Evolutionary conservation across 1,284 basidiomycete species (phyloP).

Genomic region (Ustilago hordei): DNA sequence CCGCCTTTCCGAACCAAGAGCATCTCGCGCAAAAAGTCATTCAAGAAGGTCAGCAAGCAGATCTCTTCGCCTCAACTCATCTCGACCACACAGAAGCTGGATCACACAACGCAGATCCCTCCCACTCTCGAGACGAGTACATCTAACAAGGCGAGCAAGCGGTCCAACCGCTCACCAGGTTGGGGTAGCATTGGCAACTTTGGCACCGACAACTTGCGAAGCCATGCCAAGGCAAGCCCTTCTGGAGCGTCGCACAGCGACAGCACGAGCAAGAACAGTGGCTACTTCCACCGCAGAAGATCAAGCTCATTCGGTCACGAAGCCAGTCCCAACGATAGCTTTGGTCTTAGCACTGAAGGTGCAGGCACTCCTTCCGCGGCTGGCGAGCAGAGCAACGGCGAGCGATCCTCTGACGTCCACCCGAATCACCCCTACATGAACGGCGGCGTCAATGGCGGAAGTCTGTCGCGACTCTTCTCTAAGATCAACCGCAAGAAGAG

Average conservation of each 20-base stretch:
- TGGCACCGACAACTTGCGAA: conserved; percentile 15
- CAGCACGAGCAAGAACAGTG: conserved; percentile 26
- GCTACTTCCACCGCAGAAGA: conserved; percentile 40
- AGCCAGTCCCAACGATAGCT: conserved; percentile 19
- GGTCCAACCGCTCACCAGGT: conserved; percentile 26
- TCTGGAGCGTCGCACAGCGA: conserved; percentile 16
- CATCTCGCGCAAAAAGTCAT: conserved; percentile 51
- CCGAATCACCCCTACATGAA: conserved; percentile 46
- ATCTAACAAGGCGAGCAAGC: neutral
- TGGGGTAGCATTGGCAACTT: conserved; percentile 30
- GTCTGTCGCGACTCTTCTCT: conserved; percentile 51
- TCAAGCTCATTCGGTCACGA: conserved; percentile 62
- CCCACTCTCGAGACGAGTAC: conserved; percentile 12
- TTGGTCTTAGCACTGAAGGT: conserved; percentile 7
- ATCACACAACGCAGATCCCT: conserved; percentile 46
- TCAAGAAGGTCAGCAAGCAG: conserved; percentile 56
- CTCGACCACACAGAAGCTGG: conserved; percentile 57
- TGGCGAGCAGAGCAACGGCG: conserved; percentile 10
- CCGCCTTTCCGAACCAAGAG: conserved; percentile 52
- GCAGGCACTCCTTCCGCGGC: neutral
- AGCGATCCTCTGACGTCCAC: conserved; percentile 15
- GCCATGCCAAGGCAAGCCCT: conserved; percentile 25
- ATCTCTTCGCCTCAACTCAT: conserved; percentile 62
- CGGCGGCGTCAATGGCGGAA: conserved; percentile 31
- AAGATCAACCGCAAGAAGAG: conserved; percentile 45